Conservation (phyloP, 805 yeast genomes). For the Naumovozyma castellii region DNA sequence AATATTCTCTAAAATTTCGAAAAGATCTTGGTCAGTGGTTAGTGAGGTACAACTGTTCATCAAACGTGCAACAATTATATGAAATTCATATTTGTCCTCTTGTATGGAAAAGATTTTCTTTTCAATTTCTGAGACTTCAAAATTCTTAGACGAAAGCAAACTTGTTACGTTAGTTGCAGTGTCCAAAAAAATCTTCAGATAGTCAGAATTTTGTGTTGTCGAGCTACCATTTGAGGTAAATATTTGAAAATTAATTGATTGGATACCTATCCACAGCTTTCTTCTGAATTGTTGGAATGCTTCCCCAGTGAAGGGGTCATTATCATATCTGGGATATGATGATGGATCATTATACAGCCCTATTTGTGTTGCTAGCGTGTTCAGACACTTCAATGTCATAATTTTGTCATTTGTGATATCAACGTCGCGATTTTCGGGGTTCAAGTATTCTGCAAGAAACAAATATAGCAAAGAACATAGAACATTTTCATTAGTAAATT, state of each 20-base stretch:
- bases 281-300: slow-evolving; percentile 3
- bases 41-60: slow-evolving; percentile 4
- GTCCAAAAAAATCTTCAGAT: slow-evolving; percentile 6
- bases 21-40: slow-evolving; percentile 5
- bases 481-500: slow-evolving; percentile 10
- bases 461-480: slow-evolving; percentile 8
- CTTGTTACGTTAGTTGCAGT: neutral
- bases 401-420: slow-evolving; percentile 5
- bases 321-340: slow-evolving; percentile 4
- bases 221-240: slow-evolving; percentile 7
- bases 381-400: slow-evolving; percentile 6
- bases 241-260: slow-evolving; percentile 8
- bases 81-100: slow-evolving; percentile 12
- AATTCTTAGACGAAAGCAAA: neutral
- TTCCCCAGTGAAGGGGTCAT: slow-evolving; percentile 1
- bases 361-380: slow-evolving; percentile 6
- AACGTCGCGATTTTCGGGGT: slow-evolving; percentile 8
- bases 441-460: slow-evolving; percentile 8
- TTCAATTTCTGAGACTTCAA: slow-evolving; percentile 4
- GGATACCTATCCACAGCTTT: slow-evolving; percentile 16
- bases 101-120: slow-evolving; percentile 5
- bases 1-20: slow-evolving; percentile 7
- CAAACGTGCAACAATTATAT: slow-evolving; percentile 6
- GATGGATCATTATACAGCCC: slow-evolving; percentile 12
- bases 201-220: slow-evolving; percentile 2